Percentiles rank a stretch among this genome's conserved stretches.
Evolutionary conservation across 805 yeast genomes (phyloP).

Genomic region (Yamadazyma sp.): DNA sequence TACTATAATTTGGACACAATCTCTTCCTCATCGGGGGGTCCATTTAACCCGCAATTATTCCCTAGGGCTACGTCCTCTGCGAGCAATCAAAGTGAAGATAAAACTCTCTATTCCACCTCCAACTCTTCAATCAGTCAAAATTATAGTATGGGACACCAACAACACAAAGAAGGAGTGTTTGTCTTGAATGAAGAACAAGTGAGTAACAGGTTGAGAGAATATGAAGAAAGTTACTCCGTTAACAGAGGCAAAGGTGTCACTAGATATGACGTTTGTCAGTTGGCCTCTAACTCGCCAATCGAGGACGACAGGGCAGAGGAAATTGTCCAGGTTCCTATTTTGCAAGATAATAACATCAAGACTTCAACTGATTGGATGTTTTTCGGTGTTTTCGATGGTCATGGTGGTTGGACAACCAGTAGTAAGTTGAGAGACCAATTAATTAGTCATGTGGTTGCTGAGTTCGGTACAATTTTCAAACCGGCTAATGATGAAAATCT

Average conservation of each 20-base stretch:
- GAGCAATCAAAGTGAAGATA: slow-evolving; percentile 18
- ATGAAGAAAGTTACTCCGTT: slow-evolving; percentile 78
- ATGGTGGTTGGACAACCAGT: slow-evolving; percentile 93
- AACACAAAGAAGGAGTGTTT: slow-evolving; percentile 55
- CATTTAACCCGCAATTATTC: slow-evolving; percentile 18
- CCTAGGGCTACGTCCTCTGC: slow-evolving; percentile 8
- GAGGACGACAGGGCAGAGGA: slow-evolving; percentile 92
- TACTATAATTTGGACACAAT: slow-evolving; percentile 42
- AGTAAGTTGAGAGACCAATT: slow-evolving; percentile 79
- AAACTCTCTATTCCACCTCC: slow-evolving; percentile 34
- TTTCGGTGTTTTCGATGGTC: slow-evolving; percentile 96
- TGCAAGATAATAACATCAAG: slow-evolving; percentile 56
- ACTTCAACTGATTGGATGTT: slow-evolving; percentile 78
- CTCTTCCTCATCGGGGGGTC: slow-evolving; percentile 10
- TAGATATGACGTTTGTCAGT: slow-evolving; percentile 85
- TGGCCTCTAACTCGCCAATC: slow-evolving; percentile 89
- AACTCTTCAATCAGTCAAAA: slow-evolving; percentile 46
- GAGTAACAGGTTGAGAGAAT: slow-evolving; percentile 60
- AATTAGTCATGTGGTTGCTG: slow-evolving; percentile 72
- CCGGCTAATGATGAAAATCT: slow-evolving; percentile 50
- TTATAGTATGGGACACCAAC: slow-evolving; percentile 43
- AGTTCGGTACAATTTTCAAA: slow-evolving; percentile 64
- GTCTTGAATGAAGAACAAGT: slow-evolving; percentile 70
- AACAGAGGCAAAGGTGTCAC: slow-evolving; percentile 84
- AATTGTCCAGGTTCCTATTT: slow-evolving; percentile 69